phyloP scores from a whole-genome alignment of 163 green algal genomes.

The Chloroidium sp. region DNA sequence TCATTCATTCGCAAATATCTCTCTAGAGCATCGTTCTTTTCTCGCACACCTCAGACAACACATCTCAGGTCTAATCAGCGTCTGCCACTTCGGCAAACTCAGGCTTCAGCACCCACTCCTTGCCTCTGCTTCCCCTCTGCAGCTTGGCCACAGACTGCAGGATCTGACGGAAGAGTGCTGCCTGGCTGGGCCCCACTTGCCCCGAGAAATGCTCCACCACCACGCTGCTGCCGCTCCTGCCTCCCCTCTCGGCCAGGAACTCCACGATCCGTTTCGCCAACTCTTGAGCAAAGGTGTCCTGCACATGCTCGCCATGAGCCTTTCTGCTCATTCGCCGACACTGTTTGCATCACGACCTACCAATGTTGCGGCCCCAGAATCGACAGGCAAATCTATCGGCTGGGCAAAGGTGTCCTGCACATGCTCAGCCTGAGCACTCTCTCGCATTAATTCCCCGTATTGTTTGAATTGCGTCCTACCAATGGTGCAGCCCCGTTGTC shows the following conservation, averaged over 20 bases:
- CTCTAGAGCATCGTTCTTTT: too few species aligned
- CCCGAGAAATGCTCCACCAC: slow-evolving; percentile 55
- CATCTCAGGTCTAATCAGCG: too few species aligned
- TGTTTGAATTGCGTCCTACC: too few species aligned
- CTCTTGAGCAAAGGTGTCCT: slow-evolving; percentile 14
- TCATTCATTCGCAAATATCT: too few species aligned
- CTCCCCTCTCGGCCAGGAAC: slow-evolving; percentile 46
- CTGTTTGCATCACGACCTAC: too few species aligned
- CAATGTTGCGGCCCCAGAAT: too few species aligned
- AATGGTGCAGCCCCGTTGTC: too few species aligned
- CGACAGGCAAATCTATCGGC: background rate
- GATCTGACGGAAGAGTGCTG: slow-evolving; percentile 65
- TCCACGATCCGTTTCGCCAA: slow-evolving; percentile 40
- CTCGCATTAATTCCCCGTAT: background rate
- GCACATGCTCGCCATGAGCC: background rate
- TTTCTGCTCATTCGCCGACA: background rate
- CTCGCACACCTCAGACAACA: too few species aligned
- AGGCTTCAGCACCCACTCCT: slow-evolving; percentile 37
- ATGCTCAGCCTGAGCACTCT: background rate
- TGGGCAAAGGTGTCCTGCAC: slow-evolving; percentile 14
- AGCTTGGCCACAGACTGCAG: slow-evolving; percentile 55
- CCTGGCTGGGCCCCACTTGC: slow-evolving; percentile 23
- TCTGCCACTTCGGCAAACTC: slow-evolving; percentile 13
- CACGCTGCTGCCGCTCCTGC: slow-evolving; percentile 33
- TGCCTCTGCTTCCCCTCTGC: slow-evolving; percentile 19